Evolutionary conservation across 164 flowering plant genomes (phyloP), one percentile per base, ranked within the genome.

Genomic region (Cinnamomum micranthum): DNA sequence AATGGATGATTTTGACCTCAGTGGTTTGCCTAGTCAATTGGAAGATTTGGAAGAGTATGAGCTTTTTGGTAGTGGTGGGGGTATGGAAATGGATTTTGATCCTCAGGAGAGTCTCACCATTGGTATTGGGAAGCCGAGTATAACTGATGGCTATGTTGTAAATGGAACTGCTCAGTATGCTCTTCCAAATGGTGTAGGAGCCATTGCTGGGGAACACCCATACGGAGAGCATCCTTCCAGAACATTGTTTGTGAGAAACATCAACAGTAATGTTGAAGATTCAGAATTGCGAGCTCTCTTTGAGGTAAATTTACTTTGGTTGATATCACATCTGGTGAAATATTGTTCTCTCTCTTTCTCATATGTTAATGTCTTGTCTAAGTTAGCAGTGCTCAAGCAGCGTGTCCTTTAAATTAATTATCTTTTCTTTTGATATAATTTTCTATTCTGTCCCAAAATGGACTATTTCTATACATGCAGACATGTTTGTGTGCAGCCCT

Each of bases 201-300:
- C 92, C 60, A 88, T 92, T 83, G 90, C 92, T 47, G 97, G 99
- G 35, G 99, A 96, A 71, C 99, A 96, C 80, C 99, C 98, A 25
- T 94, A 85, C 75, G 99, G 99, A 4, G 98, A 96, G 84, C 99
- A 94, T 84, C 99, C 99, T 76, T 96, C 99, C 2, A 88, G 99
- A 79, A 96, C 99, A 60, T 80, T 96, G 74, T 94, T 96, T 82
- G 98, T 96, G 71, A 88, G 99, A 25, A 96, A 96, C 74, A 96
- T 96, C 23, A 96, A 96, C 78, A 96, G 99, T 76, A 94, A 92
- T 77, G 97, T 96, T 63, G 99, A 96, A 80, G 99, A 96, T 74
- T 87, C 92, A 14, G 99, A 96, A 80, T 81, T 96, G 71, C 87
- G 81, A 78, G 71, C 85, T 51, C 92, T 96, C 33, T 96, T 96